Conservation (phyloP, 2,329 filamentous ascomycete genomes). For the Fusarium albosuccineum region DNA sequence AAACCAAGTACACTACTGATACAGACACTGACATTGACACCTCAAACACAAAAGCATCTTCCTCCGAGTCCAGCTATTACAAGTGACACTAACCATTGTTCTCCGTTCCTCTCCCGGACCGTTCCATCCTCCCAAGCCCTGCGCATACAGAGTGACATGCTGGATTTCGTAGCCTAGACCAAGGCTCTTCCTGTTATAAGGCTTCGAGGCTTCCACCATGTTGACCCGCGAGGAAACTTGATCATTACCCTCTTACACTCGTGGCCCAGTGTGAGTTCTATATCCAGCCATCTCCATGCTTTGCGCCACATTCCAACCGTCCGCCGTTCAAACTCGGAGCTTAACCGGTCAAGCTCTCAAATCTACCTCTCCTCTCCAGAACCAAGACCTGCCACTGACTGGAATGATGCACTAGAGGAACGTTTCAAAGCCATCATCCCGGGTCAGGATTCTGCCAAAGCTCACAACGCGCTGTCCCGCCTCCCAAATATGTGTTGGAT, state of each 20-base stretch:
- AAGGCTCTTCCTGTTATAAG: neutral
- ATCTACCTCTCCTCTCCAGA: neutral
- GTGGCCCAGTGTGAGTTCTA: constrained; percentile 3
- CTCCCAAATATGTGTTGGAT: constrained; percentile 55
- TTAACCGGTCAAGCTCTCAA: neutral
- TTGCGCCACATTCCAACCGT: neutral
- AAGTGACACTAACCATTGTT: too few relatives aligned
- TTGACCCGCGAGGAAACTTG: constrained; percentile 15
- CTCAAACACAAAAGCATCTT: too few relatives aligned
- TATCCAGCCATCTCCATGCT: neutral
- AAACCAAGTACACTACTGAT: neutral
- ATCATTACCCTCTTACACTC: constrained; percentile 19
- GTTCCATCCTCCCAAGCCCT: neutral
- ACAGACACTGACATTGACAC: too few relatives aligned
- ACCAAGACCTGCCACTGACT: neutral
- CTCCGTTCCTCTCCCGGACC: neutral
- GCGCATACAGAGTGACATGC: neutral
- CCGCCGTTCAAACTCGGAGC: neutral
- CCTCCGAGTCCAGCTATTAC: too few relatives aligned
- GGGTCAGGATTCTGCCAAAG: neutral
- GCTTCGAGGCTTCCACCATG: constrained; percentile 7
- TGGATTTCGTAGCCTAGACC: too few relatives aligned
- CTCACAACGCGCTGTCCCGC: constrained; percentile 50
- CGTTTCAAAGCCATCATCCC: constrained; percentile 13
- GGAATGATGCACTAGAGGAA: constrained; percentile 1